Percentiles rank a stretch among this genome's conserved stretches.
Conservation (phyloP, 495 filamentous ascomycete species). For the Rhypophila decipiens region DNA sequence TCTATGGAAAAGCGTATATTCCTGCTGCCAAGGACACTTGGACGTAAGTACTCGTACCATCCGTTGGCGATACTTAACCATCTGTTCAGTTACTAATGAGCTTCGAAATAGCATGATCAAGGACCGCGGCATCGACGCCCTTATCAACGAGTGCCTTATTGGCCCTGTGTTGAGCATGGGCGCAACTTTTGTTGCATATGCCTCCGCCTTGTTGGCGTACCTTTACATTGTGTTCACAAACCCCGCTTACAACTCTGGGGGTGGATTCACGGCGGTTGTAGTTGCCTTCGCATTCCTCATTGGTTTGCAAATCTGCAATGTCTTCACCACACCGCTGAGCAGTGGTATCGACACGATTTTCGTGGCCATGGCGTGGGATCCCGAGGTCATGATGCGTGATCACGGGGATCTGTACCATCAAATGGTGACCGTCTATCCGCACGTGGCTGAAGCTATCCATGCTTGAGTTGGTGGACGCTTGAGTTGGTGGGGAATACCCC, state of each 20-base stretch:
- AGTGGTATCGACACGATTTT: slow-evolving; percentile 76
- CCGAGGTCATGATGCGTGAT: slow-evolving; percentile 73
- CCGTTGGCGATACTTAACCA: background rate
- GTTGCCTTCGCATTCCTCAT: slow-evolving; percentile 81
- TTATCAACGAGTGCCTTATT: slow-evolving; percentile 86
- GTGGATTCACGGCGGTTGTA: slow-evolving; percentile 56
- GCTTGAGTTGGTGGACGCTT: too few species aligned
- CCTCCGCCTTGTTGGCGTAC: slow-evolving; percentile 74
- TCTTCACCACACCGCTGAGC: slow-evolving; percentile 77
- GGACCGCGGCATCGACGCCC: slow-evolving; percentile 81
- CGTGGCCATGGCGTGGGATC: slow-evolving; percentile 82
- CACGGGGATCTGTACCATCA: slow-evolving; percentile 72
- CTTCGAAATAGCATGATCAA: slow-evolving; percentile 60
- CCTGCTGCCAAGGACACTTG: slow-evolving; percentile 82
- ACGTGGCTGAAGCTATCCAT: slow-evolving; percentile 57
- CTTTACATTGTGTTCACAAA: slow-evolving; percentile 71
- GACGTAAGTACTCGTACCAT: slow-evolving; percentile 38
- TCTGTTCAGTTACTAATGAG: slow-evolving; percentile 4
- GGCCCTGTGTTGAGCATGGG: slow-evolving; percentile 88
- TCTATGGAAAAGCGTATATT: slow-evolving; percentile 85
- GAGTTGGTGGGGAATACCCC: too few species aligned
- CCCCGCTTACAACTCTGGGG: slow-evolving; percentile 67
- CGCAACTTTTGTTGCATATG: slow-evolving; percentile 73
- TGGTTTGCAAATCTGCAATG: slow-evolving; percentile 79
- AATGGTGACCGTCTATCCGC: slow-evolving; percentile 75